Evolutionary conservation across 2,329 filamentous ascomycete genomes (phyloP), one percentile per base, ranked within the genome.

Genomic region (Pyricularia pennisetigena): DNA sequence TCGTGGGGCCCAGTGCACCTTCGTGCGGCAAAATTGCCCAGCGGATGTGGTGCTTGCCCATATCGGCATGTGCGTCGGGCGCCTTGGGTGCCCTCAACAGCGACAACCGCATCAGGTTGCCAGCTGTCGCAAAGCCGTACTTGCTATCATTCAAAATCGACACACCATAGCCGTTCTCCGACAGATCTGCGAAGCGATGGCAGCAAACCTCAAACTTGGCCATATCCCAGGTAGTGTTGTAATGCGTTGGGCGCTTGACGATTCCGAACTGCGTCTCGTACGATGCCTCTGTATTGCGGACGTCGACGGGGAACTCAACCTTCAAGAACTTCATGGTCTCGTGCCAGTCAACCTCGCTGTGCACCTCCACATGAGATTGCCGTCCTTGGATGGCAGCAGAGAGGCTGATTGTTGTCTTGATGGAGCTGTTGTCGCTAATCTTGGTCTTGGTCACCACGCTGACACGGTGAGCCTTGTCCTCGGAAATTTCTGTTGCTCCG

Each of bases 191-290:
- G 82, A 92, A 97, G 76, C 94, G 94, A 82, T 97, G 94, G 77
- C 91, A 94, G 83, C 93, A 97, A 66, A 97, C 94, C 81, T 97
- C 94, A 74, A 97, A 97, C 75, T 97, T 97, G 75, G 94, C 94
- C 93, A 97, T 97, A 75, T 66, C 65, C 65, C 65, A 66, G 16
- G 65, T 85, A 2, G 88, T 90, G 75, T 90, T 90, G 78, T 90
- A 90, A 74, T 90, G 88, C 0, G 88, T 90, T 0, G 88, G 88
- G 20, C 88, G 82, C 57, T 82, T 80, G 64, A 88, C 82, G 70
- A 90, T 85, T 63, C 88, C 88, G 72, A 85, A 90, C 74, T 90
- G 88, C 10, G 87, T 89, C 74, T 90, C 88, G 74, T 90, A 90
- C 4, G 83, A 86, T 5, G 88, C 88, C 74, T 89, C 86, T 0